Evolutionary conservation across 1,139 yeast species (phyloP), one percentile per base, ranked within the genome.

Genomic region (Meyerozyma athensensis): DNA sequence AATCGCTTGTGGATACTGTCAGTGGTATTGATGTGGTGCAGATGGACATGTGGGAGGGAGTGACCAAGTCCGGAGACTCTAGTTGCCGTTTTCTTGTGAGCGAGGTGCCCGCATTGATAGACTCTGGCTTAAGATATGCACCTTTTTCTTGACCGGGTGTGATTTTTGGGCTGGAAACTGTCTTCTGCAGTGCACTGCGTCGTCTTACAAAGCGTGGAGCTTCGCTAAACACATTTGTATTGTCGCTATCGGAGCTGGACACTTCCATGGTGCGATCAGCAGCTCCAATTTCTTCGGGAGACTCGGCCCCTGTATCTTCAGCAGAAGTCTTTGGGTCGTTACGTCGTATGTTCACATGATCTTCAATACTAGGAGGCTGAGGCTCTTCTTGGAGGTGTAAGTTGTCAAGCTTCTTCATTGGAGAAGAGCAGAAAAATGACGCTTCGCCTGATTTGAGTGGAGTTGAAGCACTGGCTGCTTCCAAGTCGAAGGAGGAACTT

Each of bases 391-490:
- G 52, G 16, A 63, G 40, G 41, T 65, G 64, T 30, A 65, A 45
- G 26, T 58, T 55, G 42, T 59, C 59, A 28, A 65, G 53, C 39
- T 54, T 55, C 36, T 54, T 56, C 39, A 63, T 58, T 9, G 75
- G 75, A 1, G 74, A 68, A 7, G 32, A 28, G 32, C 20, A 8
- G 19, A 61, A 43, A 39, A 69, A 67, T 16, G 67, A 52, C 7
- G 50, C 40, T 14, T 58, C 50, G 19, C 46, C 45, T 38, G 51
- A 33, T 36, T 51, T 48, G 35, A 64, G 48, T 7, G 72, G 72
- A 7, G 72, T 65, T n/a, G 69, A 63, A 0, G 66, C 65, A 2
- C 59, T 59, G 3, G 59, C 58, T 19, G 56, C 35, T 18, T 48
- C 56, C 26, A 59, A 43, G 33, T 59, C 62, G 35, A 55, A 49